Base-by-base conservation (phyloP, 78 protist genomes). In the Dictyostelium capitatum region DNA sequence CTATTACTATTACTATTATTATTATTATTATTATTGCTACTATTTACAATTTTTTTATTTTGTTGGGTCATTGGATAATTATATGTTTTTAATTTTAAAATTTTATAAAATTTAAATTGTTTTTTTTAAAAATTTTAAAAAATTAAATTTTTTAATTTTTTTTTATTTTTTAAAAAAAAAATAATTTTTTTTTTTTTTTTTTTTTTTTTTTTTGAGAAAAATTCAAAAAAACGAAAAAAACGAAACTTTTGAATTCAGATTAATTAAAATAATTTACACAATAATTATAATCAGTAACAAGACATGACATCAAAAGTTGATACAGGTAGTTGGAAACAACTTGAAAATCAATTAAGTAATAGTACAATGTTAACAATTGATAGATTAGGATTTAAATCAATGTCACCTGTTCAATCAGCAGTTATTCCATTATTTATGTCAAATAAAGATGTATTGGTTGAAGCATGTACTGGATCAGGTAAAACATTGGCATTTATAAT, bases 401-500 rank as follows among this genome's bases (percentile, higher is more conserved):
- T 95, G 97, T 91, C 97, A 28, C 96, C 97, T 1, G 97, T 95
- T 6, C 97, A 95, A 80, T 78, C 92, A 20, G 50, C 83, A 25
- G 50, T 89, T 1, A 96, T 97, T 19, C 98, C 98, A 32, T 83
- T 83, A 28, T 91, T 97, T 50, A 89, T 96, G 20, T 30, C 72
- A 30, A 92, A 85, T 89, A 96, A 97, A 79, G 98, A 97, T 59
- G 98, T 97, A 0, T 89, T 74, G 10, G 98, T 95, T 8, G 92
- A 96, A 70, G 97, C 97, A 14, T 90, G 95, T 75, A 95, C 97
- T 23, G 97, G 97, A 0, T 95, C 98, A 6, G 99, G 99, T 19
- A 99, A 98, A 93, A 99, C 99, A 11, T 89, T 98, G 47, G 97
- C 99, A 32, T 99, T 97, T 81, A 53, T 95, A 6, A 93, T 99